A percentile compares a stretch with the other conserved stretches of the same genome.
These are phyloP conservation scores for Neurospora sp. DNA, from an alignment of 495 filamentous ascomycete genomes.

Conservation along the genomic window DNA sequence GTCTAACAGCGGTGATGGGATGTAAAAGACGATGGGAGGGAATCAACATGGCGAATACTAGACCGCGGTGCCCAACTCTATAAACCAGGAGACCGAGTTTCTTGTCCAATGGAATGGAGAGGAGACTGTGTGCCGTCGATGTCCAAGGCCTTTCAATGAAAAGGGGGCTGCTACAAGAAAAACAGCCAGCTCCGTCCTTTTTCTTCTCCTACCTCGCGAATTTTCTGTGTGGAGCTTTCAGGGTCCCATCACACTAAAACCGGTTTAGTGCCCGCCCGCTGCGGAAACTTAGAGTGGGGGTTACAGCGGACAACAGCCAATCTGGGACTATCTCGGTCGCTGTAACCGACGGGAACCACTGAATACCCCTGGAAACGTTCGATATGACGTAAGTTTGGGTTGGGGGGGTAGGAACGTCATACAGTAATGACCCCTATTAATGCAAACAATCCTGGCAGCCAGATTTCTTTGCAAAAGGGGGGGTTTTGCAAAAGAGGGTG, in stretches of 20 bases:
- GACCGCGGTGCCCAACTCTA: background rate
- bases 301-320: background rate
- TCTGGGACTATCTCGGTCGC: background rate
- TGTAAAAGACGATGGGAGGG: background rate
- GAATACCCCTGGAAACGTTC: background rate
- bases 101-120: background rate
- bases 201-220: background rate
- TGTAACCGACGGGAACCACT: background rate
- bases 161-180: background rate
- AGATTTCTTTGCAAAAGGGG: too few relatives aligned
- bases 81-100: background rate
- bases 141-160: background rate
- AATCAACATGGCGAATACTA: background rate
- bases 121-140: background rate
- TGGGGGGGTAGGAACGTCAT: background rate
- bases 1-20: background rate
- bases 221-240: background rate
- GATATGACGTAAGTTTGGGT: background rate
- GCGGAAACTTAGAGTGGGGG: background rate
- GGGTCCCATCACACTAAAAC: background rate
- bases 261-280: background rate
- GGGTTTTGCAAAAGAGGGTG: too few relatives aligned
- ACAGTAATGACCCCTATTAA: too few relatives aligned
- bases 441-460: too few relatives aligned
- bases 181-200: background rate